Conservation (phyloP, 2,329 filamentous ascomycete species). For the Myriangium duriaei region DNA sequence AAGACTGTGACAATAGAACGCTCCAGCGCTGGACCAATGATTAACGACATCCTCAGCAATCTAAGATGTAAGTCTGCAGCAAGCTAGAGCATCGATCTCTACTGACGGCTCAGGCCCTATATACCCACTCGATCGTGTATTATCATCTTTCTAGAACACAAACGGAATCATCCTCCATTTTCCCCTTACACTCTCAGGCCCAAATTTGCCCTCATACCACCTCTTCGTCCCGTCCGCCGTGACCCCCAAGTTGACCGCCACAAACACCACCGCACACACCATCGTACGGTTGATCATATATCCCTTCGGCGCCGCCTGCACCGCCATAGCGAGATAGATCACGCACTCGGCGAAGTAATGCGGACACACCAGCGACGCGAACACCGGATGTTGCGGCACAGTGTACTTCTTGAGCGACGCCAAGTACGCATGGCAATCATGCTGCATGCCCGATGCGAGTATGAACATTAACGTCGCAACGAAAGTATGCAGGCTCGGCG, state of each 20-base stretch:
- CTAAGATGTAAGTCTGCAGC: too few relatives aligned
- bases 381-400: constrained; percentile 60
- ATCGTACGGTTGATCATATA: constrained; percentile 59
- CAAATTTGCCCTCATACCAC: constrained; percentile 73
- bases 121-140: too few relatives aligned
- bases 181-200: constrained; percentile 45
- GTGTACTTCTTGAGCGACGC: constrained; percentile 55
- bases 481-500: constrained; percentile 39
- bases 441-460: constrained; percentile 58
- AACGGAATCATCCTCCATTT: constrained; percentile 69
- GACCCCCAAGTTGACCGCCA: constrained; percentile 64
- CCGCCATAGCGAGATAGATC: constrained; percentile 67
- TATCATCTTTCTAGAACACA: constrained; percentile 30
- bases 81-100: too few relatives aligned
- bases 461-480: constrained; percentile 53
- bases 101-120: too few relatives aligned
- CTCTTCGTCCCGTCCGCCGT: constrained; percentile 65
- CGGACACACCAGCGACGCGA: constrained; percentile 62
- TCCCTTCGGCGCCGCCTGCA: constrained; percentile 59
- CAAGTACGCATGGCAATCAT: constrained; percentile 42
- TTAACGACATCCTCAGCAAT: too few relatives aligned
- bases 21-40: too few relatives aligned
- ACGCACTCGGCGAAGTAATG: constrained; percentile 86
- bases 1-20: too few relatives aligned
- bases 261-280: constrained; percentile 57